Conservation (phyloP, 257 asterid species). For the Cruciata laevipes region DNA sequence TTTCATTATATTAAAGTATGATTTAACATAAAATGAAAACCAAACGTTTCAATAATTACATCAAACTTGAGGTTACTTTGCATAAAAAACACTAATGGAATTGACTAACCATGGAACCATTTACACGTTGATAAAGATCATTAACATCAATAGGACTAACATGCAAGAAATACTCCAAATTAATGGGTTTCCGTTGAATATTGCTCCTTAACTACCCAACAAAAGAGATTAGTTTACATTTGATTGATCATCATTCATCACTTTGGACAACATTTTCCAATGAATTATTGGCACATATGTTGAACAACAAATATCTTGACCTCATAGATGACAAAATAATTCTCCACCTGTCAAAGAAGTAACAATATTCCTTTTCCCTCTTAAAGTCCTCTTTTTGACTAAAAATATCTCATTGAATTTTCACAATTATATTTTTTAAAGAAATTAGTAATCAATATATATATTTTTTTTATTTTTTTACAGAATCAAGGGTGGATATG, state of each 20-base stretch:
- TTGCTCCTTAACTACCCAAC: slow-evolving; percentile 1
- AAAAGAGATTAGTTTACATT: neutral
- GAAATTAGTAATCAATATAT: too few relatives aligned
- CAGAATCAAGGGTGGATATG: slow-evolving; percentile 78
- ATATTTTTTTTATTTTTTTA: neutral
- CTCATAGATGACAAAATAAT: neutral
- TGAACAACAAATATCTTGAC: neutral
- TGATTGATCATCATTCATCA: neutral
- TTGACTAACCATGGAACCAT: neutral
- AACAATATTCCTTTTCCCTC: neutral
- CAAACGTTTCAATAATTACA: neutral
- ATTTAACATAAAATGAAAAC: too few relatives aligned
- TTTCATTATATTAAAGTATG: too few relatives aligned
- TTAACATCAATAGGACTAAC: too few relatives aligned
- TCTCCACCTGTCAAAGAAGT: neutral
- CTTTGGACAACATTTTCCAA: neutral
- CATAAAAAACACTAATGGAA: too few relatives aligned
- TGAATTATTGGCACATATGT: neutral
- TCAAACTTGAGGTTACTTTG: too few relatives aligned
- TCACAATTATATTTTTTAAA: too few relatives aligned
- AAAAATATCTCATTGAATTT: neutral
- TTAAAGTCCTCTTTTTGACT: neutral
- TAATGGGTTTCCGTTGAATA: slow-evolving; percentile 2
- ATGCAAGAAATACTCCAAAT: too few relatives aligned
- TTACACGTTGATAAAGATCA: slow-evolving; percentile 9